Conservation (phyloP, 2,329 filamentous ascomycete genomes). For the Hirsutella minnesotensis region DNA sequence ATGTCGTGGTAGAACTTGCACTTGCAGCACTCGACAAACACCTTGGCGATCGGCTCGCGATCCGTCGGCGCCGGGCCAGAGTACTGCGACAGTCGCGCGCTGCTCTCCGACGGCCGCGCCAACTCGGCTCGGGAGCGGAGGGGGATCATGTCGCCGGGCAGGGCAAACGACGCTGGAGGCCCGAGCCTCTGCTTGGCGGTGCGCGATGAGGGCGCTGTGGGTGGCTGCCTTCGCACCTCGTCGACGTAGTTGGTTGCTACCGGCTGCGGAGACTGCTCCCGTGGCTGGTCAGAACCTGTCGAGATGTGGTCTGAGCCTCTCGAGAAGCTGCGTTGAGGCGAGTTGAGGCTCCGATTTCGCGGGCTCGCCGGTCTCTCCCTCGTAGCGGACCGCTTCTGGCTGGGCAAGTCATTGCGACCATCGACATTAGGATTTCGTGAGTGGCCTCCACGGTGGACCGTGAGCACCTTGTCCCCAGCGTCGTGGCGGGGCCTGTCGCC, state of each 20-base stretch:
- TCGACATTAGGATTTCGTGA: too few relatives aligned
- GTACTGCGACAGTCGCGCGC: conserved; percentile 4
- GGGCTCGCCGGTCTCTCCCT: too few relatives aligned
- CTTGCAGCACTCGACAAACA: conserved; percentile 53
- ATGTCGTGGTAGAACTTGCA: conserved; percentile 56
- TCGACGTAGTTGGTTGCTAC: conserved; percentile 10
- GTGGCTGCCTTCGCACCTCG: conserved; percentile 8
- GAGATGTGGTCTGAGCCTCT: background rate
- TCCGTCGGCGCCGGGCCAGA: conserved; percentile 4
- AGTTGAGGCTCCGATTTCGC: background rate
- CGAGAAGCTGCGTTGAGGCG: background rate
- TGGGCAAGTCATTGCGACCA: too few relatives aligned
- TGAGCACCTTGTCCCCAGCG: conserved; percentile 6
- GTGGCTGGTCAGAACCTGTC: background rate
- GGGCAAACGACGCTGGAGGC: conserved; percentile 10
- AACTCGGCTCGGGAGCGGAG: background rate
- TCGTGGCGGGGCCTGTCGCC: background rate
- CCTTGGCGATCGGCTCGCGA: conserved; percentile 41
- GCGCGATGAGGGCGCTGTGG: conserved; percentile 5
- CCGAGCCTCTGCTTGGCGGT: conserved; percentile 6
- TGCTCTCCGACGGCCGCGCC: background rate
- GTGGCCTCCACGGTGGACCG: background rate
- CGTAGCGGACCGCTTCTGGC: too few relatives aligned
- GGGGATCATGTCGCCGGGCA: conserved; percentile 1
- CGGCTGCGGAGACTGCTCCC: conserved; percentile 2